phyloP scores from a whole-genome alignment of 352 stramenopile species.

The Phytophthora quininea region DNA sequence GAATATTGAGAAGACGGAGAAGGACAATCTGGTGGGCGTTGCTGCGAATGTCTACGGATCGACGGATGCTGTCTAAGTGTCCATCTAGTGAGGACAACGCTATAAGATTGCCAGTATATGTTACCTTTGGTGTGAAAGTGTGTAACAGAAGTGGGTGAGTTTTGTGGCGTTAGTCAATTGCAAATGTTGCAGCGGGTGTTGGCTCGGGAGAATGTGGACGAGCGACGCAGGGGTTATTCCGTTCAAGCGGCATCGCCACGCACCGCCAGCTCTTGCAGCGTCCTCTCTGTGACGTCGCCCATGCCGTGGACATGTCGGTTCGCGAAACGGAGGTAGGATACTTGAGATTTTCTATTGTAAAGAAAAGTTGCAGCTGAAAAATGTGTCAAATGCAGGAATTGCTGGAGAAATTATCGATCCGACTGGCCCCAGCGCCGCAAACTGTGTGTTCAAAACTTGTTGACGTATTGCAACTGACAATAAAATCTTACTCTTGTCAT shows the following conservation, averaged over 20 bases:
- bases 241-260: slow-evolving; percentile 54
- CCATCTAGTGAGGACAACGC: neutral
- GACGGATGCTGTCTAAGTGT: slow-evolving; percentile 7
- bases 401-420: slow-evolving; percentile 59
- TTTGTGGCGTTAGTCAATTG: neutral
- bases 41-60: slow-evolving; percentile 17
- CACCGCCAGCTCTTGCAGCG: slow-evolving; percentile 60
- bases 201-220: slow-evolving; percentile 55
- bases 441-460: slow-evolving; percentile 33
- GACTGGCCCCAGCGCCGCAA: slow-evolving; percentile 47
- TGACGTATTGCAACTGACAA: neutral
- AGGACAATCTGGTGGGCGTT: slow-evolving; percentile 6
- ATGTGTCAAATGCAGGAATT: slow-evolving; percentile 44
- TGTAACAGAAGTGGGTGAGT: neutral
- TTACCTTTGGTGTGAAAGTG: slow-evolving; percentile 1
- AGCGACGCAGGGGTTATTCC: slow-evolving; percentile 52
- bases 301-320: slow-evolving; percentile 70
- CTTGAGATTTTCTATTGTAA: neutral
- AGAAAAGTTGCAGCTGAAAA: neutral
- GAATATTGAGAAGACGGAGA: neutral
- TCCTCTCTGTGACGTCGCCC: slow-evolving; percentile 66
- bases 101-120: neutral
- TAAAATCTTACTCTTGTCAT: slow-evolving; percentile 1
- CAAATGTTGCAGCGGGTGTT: slow-evolving; percentile 71
- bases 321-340: slow-evolving; percentile 51